A percentile compares a stretch with the other conserved stretches of the same genome.
phyloP scores from a whole-genome alignment of 2,329 filamentous ascomycete species.

The Sarocladium strictum region DNA sequence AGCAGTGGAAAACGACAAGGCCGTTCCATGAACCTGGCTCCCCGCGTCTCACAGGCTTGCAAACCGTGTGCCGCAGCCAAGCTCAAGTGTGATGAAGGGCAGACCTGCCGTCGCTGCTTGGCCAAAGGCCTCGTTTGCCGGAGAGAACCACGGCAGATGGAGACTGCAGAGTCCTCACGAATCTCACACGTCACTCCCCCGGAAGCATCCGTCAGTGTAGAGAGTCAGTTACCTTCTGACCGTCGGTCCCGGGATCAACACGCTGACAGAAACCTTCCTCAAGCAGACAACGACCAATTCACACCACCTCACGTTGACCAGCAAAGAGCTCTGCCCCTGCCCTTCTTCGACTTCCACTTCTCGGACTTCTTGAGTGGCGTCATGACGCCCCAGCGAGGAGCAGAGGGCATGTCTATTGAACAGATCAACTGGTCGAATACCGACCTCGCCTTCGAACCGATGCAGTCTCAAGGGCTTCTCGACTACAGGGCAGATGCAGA shows the following conservation, averaged over 20 bases:
- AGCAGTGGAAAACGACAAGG: conserved; percentile 42
- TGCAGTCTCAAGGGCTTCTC: not conserved
- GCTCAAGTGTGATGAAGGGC: conserved; percentile 49
- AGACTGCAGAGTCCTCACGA: not conserved
- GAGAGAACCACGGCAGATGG: not conserved
- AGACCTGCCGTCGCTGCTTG: conserved; percentile 47
- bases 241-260: not conserved
- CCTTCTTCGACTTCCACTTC: not conserved
- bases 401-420: not conserved
- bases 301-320: not conserved
- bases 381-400: not conserved
- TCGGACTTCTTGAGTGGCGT: conserved; percentile 2
- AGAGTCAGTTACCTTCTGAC: not conserved
- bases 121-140: not conserved
- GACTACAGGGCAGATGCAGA: conserved; percentile 1
- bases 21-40: conserved; percentile 36
- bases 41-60: conserved; percentile 48
- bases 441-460: not conserved
- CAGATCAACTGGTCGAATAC: not conserved
- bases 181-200: not conserved
- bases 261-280: not conserved
- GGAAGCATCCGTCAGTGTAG: not conserved
- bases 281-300: not conserved
- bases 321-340: not conserved
- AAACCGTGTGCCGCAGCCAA: conserved; percentile 44